Base-by-base conservation (phyloP, 1,139 yeast species). In the Suhomyces bokatorum region DNA sequence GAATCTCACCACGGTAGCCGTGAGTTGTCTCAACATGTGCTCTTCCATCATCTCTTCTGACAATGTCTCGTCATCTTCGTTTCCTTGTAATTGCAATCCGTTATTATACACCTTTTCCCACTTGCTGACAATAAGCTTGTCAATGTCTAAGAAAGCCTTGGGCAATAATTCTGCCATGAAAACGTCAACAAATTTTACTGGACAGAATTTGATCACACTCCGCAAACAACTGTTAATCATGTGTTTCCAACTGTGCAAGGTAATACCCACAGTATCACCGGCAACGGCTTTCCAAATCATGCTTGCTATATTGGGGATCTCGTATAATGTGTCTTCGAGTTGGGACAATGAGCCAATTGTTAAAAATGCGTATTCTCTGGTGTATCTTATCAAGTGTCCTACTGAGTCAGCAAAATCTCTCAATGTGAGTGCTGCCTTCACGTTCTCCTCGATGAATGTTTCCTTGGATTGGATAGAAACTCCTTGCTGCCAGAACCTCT, bases 31-130 rank as follows among this genome's bases (percentile, higher is more conserved):
- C 51, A 93, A 72, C 75, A 93, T 77, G 63, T 93, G 97, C 62
- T 93, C 99, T 55, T 93, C 98, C 87, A 93, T 86, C 95, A 93
- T 93, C 62, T 93, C 99, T 59, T 91, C 97, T n/a, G 95, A 85
- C 56, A 95, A 74, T 14, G 89, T 85, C 46, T 85, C 95, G 55
- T 88, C 95, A 50, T 84, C 87, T 51, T 80, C 87, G 49, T 78
- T 78, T 1, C 87, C 87, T 55, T 77, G 83, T 43, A 84, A 69
- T 57, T 82, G 86, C 44, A 85, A 68, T n/a, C 96, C 96, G 48
- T 77, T 75, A 53, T 75, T 72, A 60, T 83, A 80, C 10, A 84
- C 87, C 50, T 78, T 75, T 24, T 77, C 82, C 99, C 99, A 93
- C 62, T 79, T 84, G 32, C 69, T 70, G 15, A 81, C 78, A 35